Percentiles rank a stretch among this genome's conserved stretches.
Evolutionary conservation across 1,284 basidiomycete species (phyloP).

Genomic region (Amylostereum areolatum): DNA sequence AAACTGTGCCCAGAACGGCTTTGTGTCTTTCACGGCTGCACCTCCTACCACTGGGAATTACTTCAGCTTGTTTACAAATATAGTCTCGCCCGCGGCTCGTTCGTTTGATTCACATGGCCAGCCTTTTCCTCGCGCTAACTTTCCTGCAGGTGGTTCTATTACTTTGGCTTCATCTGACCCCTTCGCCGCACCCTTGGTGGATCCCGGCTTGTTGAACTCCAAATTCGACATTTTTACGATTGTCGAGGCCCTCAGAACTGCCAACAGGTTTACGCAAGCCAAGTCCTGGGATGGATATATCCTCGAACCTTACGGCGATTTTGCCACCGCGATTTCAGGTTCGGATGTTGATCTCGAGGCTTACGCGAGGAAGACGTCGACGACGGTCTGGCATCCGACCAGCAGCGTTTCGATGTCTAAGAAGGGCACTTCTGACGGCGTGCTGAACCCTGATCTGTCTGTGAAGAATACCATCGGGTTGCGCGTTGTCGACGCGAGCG

Average conservation of each 20-base stretch:
- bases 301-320: background rate
- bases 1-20: constrained; percentile 7
- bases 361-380: background rate
- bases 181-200: constrained; percentile 31
- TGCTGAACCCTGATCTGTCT: background rate
- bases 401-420: background rate
- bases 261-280: background rate
- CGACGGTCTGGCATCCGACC: background rate
- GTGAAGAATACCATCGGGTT: background rate
- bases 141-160: constrained; percentile 30
- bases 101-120: background rate
- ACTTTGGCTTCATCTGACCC: constrained; percentile 28
- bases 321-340: background rate
- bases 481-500: background rate
- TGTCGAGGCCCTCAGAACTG: constrained; percentile 25
- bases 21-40: constrained; percentile 6
- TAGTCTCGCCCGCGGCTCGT: constrained; percentile 19
- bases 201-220: constrained; percentile 27
- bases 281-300: background rate
- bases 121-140: background rate
- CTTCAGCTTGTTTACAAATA: constrained; percentile 14
- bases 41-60: constrained; percentile 15
- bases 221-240: constrained; percentile 31
- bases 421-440: background rate
- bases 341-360: background rate